These are phyloP conservation scores for Echinochloa phyllopogon DNA, from an alignment of 176 grass and related monocot species.

Conservation along the genomic window DNA sequence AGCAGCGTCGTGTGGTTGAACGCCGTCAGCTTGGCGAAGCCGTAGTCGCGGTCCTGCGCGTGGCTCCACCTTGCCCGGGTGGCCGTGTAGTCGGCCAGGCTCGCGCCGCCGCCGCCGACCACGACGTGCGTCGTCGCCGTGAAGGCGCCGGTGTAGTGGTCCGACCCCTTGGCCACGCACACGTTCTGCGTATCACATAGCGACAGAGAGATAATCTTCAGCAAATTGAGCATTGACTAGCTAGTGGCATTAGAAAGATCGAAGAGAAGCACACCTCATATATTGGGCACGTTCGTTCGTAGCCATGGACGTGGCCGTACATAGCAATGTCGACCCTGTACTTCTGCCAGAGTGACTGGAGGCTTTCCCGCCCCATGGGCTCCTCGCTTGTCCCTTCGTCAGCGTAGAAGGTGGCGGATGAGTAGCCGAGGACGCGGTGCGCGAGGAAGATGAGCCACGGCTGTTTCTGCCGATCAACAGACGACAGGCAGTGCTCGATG, in stretches of 20 bases:
- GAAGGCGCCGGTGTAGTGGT: slow-evolving; percentile 73
- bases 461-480: slow-evolving; percentile 85
- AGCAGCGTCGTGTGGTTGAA: slow-evolving; percentile 81
- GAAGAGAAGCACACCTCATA: slow-evolving; percentile 60
- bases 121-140: slow-evolving; percentile 91
- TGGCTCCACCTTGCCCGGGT: slow-evolving; percentile 68
- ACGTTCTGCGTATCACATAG: slow-evolving; percentile 51
- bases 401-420: slow-evolving; percentile 73
- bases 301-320: slow-evolving; percentile 81
- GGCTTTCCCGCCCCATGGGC: slow-evolving; percentile 84
- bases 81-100: slow-evolving; percentile 64
- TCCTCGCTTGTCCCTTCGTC: slow-evolving; percentile 77
- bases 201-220: neutral
- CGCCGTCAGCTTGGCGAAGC: slow-evolving; percentile 81
- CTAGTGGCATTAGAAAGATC: neutral
- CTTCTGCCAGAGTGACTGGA: slow-evolving; percentile 89
- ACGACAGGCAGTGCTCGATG: slow-evolving; percentile 79
- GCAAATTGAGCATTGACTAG: neutral
- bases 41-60: slow-evolving; percentile 75
- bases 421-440: slow-evolving; percentile 87
- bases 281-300: slow-evolving; percentile 90
- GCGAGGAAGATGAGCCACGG: slow-evolving; percentile 95
- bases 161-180: slow-evolving; percentile 69
- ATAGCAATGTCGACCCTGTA: slow-evolving; percentile 81
- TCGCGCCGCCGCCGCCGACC: slow-evolving; percentile 80